phyloP scores from a whole-genome alignment of 371 early-diverging fungal genomes.

The Mortierella sp. region DNA sequence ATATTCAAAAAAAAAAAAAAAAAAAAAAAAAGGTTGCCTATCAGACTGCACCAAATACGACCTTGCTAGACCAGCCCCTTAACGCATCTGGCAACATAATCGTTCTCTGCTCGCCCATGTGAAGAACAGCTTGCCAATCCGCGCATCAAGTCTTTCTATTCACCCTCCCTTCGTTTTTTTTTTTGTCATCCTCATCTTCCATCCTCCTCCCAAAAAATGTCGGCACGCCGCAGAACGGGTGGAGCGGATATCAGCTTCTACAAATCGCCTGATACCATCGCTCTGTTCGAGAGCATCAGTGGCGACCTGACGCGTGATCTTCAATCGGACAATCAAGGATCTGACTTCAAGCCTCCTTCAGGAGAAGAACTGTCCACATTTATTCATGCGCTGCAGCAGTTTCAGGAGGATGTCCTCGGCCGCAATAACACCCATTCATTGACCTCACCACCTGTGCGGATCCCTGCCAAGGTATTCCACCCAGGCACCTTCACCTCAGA shows the following conservation, averaged over 20 bases:
- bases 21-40: no score
- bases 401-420: constrained; percentile 70
- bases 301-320: constrained; percentile 55
- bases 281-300: constrained; percentile 55
- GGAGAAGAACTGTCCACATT: constrained; percentile 67
- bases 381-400: constrained; percentile 64
- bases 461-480: constrained; percentile 71
- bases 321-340: constrained; percentile 43
- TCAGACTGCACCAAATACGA: no score
- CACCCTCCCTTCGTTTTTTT: no score
- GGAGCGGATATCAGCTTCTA: constrained; percentile 52
- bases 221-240: constrained; percentile 37
- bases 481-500: constrained; percentile 40
- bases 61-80: no score
- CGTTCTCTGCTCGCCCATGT: no score
- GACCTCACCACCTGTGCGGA: constrained; percentile 54
- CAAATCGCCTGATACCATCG: constrained; percentile 54
- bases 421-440: constrained; percentile 40
- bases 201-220: constrained; percentile 12
- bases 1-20: no score
- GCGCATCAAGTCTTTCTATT: no score
- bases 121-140: no score
- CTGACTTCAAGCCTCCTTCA: constrained; percentile 44
- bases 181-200: neutral
- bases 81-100: no score